Evolutionary conservation across 768 basidiomycete species (phyloP).

Genomic region (Dictyophora rubrovolvata): DNA sequence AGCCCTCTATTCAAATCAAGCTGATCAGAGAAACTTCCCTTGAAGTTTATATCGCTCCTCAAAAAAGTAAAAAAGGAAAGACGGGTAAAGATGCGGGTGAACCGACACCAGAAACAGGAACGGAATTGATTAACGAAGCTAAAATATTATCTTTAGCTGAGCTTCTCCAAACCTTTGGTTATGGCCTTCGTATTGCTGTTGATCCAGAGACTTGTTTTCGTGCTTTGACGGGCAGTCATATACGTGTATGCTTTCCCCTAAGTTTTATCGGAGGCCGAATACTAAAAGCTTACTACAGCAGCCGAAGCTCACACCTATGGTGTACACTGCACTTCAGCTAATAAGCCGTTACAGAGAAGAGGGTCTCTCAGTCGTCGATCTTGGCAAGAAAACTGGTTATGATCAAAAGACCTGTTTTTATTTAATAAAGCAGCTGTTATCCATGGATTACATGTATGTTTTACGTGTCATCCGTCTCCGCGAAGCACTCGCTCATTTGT

Average conservation of each 20-base stretch:
- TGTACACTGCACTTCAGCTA: slow-evolving; percentile 74
- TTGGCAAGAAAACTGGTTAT: slow-evolving; percentile 70
- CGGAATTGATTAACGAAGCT: slow-evolving; percentile 48
- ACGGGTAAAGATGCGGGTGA: slow-evolving; percentile 2
- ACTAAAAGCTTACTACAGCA: slow-evolving; percentile 33
- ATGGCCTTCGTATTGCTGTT: slow-evolving; percentile 60
- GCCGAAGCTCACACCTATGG: slow-evolving; percentile 72
- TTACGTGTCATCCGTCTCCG: neutral
- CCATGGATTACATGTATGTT: slow-evolving; percentile 63
- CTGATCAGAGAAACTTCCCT: slow-evolving; percentile 42
- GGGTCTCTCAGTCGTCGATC: slow-evolving; percentile 68
- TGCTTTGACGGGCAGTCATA: slow-evolving; percentile 79
- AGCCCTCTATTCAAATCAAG: slow-evolving; percentile 70
- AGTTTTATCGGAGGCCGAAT: neutral
- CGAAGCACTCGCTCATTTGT: slow-evolving; percentile 15
- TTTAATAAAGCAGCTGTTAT: slow-evolving; percentile 64
- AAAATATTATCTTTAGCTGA: slow-evolving; percentile 44
- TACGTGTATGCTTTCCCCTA: slow-evolving; percentile 42
- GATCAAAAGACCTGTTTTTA: slow-evolving; percentile 90
- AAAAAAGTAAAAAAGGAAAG: slow-evolving; percentile 37
- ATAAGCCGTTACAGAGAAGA: slow-evolving; percentile 72
- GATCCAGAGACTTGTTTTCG: slow-evolving; percentile 65
- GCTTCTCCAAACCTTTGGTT: slow-evolving; percentile 47
- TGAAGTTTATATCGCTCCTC: slow-evolving; percentile 73
- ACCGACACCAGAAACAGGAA: slow-evolving; percentile 8